Evolutionary conservation across 768 basidiomycete species (phyloP).

Genomic region (Suillus clintonianus): DNA sequence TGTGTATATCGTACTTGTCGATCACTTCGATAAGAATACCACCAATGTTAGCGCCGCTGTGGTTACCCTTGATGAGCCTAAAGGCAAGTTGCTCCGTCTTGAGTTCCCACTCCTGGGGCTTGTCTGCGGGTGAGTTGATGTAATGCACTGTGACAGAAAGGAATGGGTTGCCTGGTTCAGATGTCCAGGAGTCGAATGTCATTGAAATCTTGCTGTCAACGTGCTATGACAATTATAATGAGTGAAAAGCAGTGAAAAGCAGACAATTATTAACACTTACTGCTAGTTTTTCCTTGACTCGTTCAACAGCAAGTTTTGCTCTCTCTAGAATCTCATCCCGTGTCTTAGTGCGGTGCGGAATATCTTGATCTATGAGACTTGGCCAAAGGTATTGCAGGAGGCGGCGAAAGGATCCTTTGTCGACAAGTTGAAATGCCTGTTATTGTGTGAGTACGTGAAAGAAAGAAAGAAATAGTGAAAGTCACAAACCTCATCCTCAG

Average conservation of each 20-base stretch:
- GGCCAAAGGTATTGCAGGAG: background rate
- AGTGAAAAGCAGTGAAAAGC: background rate
- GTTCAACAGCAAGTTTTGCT: background rate
- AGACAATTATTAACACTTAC: background rate
- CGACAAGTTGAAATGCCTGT: background rate
- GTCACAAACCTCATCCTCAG: background rate
- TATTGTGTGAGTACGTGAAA: background rate
- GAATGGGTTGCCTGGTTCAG: constrained; percentile 11
- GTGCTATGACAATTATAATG: background rate
- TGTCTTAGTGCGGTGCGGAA: background rate
- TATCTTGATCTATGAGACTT: background rate
- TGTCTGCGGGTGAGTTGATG: background rate
- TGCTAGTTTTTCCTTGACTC: background rate
- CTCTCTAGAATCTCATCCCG: background rate
- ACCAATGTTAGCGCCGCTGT: constrained; percentile 21
- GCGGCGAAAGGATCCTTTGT: background rate
- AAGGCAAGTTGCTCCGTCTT: constrained; percentile 10
- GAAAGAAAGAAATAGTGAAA: background rate
- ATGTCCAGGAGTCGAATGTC: constrained; percentile 15
- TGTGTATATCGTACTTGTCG: constrained; percentile 17
- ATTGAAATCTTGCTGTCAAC: background rate
- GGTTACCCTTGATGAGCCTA: constrained; percentile 11
- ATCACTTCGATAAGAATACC: constrained; percentile 11
- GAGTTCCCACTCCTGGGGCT: constrained; percentile 11
- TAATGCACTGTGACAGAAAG: constrained; percentile 17